phyloP scores from a whole-genome alignment of 257 asterid species.

The Solanum medicagineum region DNA sequence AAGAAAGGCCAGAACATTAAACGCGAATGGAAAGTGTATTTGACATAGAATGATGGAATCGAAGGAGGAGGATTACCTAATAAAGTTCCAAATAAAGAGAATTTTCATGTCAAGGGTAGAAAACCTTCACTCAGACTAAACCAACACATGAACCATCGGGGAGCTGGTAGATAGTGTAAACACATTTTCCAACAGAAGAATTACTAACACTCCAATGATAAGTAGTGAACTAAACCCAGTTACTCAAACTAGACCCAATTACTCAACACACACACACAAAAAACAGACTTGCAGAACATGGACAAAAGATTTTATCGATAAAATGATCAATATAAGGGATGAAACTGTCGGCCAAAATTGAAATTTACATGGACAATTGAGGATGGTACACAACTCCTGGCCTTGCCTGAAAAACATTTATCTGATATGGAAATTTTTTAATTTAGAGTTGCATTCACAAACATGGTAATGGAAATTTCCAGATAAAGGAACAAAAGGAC shows the following conservation, averaged over 20 bases:
- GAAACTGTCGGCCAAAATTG: neutral
- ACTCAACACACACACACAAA: no score
- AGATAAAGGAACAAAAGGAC: constrained; percentile 1
- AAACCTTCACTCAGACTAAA: neutral
- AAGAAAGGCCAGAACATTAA: neutral
- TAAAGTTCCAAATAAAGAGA: neutral
- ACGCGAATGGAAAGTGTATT: neutral
- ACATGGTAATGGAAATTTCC: neutral
- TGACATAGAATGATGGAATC: neutral
- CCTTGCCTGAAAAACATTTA: neutral
- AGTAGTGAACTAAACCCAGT: neutral
- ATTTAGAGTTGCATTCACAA: neutral
- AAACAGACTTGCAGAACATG: neutral
- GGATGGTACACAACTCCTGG: neutral
- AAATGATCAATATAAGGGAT: neutral
- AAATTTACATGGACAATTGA: neutral
- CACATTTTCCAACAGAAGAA: neutral
- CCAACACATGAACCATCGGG: neutral
- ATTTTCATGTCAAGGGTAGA: neutral
- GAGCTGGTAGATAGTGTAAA: neutral
- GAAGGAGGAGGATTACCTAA: neutral
- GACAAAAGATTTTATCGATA: neutral
- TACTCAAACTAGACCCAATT: neutral
- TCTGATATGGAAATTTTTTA: neutral
- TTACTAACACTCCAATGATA: neutral